A percentile compares a stretch with the other conserved stretches of the same genome.
phyloP scores from a whole-genome alignment of 225 moss, liverwort and hornwort species.

The Antitrichia curtipendula region DNA sequence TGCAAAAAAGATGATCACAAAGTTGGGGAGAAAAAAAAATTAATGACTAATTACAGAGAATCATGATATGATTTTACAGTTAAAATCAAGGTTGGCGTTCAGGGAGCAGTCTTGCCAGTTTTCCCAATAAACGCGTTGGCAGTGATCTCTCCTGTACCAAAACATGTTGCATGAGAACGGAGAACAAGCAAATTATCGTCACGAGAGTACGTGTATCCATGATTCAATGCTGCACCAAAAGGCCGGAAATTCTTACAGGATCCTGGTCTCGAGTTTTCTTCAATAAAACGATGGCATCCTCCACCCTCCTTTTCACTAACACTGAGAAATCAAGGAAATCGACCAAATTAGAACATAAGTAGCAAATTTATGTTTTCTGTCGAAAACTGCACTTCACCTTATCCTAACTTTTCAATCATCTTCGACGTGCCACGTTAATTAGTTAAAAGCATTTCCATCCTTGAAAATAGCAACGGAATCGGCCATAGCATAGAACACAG shows the following conservation, averaged over 20 bases:
- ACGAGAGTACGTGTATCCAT: not conserved
- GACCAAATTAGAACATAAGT: not conserved
- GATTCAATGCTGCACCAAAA: not conserved
- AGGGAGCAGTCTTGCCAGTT: constrained; percentile 20
- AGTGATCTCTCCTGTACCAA: constrained; percentile 35
- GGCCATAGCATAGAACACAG: not conserved
- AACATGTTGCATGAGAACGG: not conserved
- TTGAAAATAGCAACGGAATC: not conserved
- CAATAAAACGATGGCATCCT: constrained; percentile 38
- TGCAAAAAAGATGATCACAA: not conserved
- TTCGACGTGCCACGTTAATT: not conserved
- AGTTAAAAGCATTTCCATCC: not conserved
- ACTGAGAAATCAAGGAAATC: constrained; percentile 12
- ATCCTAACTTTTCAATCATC: not conserved
- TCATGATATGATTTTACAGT: not conserved
- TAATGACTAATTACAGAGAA: not conserved
- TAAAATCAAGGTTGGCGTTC: constrained; percentile 17
- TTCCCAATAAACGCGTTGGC: constrained; percentile 20
- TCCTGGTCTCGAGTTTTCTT: constrained; percentile 57
- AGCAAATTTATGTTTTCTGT: not conserved
- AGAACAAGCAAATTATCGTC: not conserved
- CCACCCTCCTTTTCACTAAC: constrained; percentile 62
- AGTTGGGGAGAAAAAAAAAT: not conserved
- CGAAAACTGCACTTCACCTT: not conserved
- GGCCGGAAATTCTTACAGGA: constrained; percentile 25